A percentile compares a stretch with the other conserved stretches of the same genome.
Evolutionary conservation across 441 rosid genomes (phyloP).

Genomic region (Heliophila coronopifolia): DNA sequence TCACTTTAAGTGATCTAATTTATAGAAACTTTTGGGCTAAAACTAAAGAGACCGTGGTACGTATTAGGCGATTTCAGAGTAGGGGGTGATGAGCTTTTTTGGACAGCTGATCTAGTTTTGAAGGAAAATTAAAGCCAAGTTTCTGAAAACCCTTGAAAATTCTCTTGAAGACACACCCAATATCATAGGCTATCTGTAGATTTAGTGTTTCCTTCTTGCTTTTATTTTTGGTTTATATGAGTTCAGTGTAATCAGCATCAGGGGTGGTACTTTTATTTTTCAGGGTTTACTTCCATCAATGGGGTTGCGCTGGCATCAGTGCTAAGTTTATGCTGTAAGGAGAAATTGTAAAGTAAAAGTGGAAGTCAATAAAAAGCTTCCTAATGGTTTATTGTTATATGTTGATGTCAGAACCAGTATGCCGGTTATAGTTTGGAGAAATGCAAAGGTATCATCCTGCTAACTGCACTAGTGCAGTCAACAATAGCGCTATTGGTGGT

Average conservation of each 20-base stretch:
- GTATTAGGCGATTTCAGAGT: not conserved
- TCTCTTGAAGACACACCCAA: not conserved
- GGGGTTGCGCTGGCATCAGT: constrained; percentile 17
- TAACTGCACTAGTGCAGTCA: constrained; percentile 90
- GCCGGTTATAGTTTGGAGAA: constrained; percentile 83
- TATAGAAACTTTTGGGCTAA: not conserved
- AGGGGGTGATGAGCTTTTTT: not conserved
- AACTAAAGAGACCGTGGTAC: not conserved
- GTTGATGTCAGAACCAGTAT: constrained; percentile 76
- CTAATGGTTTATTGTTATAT: constrained; percentile 33
- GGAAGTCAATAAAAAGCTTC: constrained; percentile 17
- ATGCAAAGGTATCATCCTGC: constrained; percentile 97
- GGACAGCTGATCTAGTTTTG: not conserved
- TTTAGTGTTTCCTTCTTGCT: not conserved
- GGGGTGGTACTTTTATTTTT: constrained; percentile 10
- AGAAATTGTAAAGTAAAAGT: constrained; percentile 20
- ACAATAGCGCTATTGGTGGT: constrained; percentile 68
- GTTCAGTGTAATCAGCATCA: not conserved
- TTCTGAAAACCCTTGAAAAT: not conserved
- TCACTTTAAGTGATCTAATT: not conserved
- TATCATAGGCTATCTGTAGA: not conserved
- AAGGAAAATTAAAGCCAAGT: not conserved
- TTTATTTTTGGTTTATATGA: not conserved
- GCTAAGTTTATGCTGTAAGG: constrained; percentile 28
- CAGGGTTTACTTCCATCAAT: constrained; percentile 22